Base-by-base conservation (phyloP, 1,139 yeast species). In the Ogataea hybrid region DNA sequence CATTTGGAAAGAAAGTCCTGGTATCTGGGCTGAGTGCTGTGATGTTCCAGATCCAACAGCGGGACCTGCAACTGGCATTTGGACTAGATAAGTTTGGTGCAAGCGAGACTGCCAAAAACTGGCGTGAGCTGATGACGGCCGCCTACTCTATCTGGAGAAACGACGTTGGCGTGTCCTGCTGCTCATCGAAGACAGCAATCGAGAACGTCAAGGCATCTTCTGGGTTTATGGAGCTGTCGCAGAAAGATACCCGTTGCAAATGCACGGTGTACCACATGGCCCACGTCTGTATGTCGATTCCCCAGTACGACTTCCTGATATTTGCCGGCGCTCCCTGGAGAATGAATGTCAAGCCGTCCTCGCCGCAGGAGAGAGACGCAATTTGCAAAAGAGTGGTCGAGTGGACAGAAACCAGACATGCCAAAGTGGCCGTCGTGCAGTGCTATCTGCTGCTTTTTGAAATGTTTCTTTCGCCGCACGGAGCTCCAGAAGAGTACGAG, bases 311-410 rank as follows among this genome's bases (percentile, higher is more conserved):
- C 60, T 76, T 84, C 43, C 85, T 84, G 41, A 81, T 84, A 7
- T 82, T 71, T 59, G 84, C 90, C 6, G 96, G 96, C 1, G 84
- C 89, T 2, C 92, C 94, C 0, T 79, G 84, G 57, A 75, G 88
- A 52, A 83, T 85, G 80, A 86, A 85, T 59, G 94, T 85, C 22
- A 73, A 71, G 41, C 84, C 88, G 2, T 52, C 59, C 6, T 61
- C 68, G 16, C 68, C 70, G 37, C 56, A 33, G 32, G 92, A 75
- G 56, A 73, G 75, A 51, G 67, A 65, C 47, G 68, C 71, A 25
- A 84, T 77, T 20, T 76, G 70, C 51, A 67, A 68, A 29, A 75
- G 79, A 55, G 69, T 81, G 33, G 63, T 62, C 34, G 77, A 76
- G 51, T 82, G 84, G 82, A 62, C 72, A 10, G 53, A 50, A 20